Percentiles rank a stretch among this genome's conserved stretches.
Conservation (phyloP, 176 grass and related monocot species). For the Saccharum officinarum region DNA sequence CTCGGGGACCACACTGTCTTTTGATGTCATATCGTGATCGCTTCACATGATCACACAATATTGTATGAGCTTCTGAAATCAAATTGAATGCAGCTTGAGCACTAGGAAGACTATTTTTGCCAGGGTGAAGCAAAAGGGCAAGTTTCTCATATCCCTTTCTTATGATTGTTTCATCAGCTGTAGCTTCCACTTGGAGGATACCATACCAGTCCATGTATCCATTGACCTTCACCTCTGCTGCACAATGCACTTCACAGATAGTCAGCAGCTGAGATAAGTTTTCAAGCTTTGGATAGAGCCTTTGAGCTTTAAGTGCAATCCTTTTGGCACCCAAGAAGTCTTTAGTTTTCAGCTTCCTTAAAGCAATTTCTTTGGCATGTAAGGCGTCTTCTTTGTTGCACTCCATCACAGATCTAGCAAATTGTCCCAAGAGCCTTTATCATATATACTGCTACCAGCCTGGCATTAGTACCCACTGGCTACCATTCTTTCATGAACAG, state of each 20-base stretch:
- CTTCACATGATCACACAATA: slow-evolving; percentile 53
- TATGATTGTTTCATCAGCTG: slow-evolving; percentile 49
- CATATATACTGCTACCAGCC: background rate
- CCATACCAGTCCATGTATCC: slow-evolving; percentile 59
- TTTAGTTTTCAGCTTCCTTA: slow-evolving; percentile 5
- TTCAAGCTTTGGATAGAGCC: slow-evolving; percentile 58
- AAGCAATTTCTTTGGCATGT: slow-evolving; percentile 1
- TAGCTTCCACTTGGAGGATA: slow-evolving; percentile 56
- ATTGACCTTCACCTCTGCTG: slow-evolving; percentile 40
- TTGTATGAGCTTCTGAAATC: slow-evolving; percentile 53
- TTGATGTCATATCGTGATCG: slow-evolving; percentile 52
- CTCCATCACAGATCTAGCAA: background rate
- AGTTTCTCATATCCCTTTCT: slow-evolving; percentile 67
- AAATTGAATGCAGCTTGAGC: slow-evolving; percentile 71
- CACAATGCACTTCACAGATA: slow-evolving; percentile 66
- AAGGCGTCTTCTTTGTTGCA: background rate
- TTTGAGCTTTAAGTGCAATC: slow-evolving; percentile 52
- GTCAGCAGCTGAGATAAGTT: slow-evolving; percentile 53
- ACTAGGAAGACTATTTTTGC: slow-evolving; percentile 63
- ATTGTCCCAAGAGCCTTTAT: background rate
- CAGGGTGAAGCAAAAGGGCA: slow-evolving; percentile 59
- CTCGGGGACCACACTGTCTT: background rate
- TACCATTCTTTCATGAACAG: background rate
- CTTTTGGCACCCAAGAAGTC: background rate
- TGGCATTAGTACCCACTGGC: background rate